These are phyloP conservation scores for Populus tremula DNA, from an alignment of 345 rosid genomes.

Conservation along the genomic window DNA sequence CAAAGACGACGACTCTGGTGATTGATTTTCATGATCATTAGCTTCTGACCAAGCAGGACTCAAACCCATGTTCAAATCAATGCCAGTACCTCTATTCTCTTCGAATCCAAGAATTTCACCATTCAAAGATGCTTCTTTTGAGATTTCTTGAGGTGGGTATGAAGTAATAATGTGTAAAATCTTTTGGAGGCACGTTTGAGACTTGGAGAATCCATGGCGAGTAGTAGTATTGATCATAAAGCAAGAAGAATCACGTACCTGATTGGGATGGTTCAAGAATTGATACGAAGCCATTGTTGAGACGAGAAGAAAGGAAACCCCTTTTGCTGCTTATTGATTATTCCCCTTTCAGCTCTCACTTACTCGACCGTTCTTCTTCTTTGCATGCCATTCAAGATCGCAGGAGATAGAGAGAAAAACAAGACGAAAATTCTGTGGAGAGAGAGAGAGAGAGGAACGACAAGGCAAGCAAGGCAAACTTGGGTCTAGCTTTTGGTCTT, in stretches of 20 bases:
- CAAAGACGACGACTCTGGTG: slow-evolving; percentile 11
- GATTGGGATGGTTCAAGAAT: slow-evolving; percentile 6
- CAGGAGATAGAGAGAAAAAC: not conserved
- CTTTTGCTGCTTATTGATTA: not conserved
- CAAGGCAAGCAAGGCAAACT: not conserved
- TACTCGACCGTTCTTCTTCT: not conserved
- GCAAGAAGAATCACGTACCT: slow-evolving; percentile 26
- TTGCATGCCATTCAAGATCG: not conserved
- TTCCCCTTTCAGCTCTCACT: not conserved
- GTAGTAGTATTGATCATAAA: not conserved
- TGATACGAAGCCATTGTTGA: slow-evolving; percentile 8
- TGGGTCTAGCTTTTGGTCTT: not conserved
- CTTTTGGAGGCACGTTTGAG: slow-evolving; percentile 39
- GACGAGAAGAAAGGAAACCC: not conserved
- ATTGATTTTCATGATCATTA: not conserved
- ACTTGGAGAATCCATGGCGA: slow-evolving; percentile 34
- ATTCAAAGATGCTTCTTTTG: not conserved
- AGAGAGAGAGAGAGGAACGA: not conserved
- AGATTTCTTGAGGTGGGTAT: slow-evolving; percentile 9
- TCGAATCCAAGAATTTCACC: not conserved
- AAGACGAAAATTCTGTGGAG: not conserved
- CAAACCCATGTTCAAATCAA: slow-evolving; percentile 41
- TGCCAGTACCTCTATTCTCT: slow-evolving; percentile 23
- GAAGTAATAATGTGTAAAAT: slow-evolving; percentile 36
- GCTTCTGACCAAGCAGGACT: slow-evolving; percentile 15